A percentile compares a stretch with the other conserved stretches of the same genome.
phyloP scores from a whole-genome alignment of 1,284 basidiomycete genomes.

The Puccinia triticina region DNA sequence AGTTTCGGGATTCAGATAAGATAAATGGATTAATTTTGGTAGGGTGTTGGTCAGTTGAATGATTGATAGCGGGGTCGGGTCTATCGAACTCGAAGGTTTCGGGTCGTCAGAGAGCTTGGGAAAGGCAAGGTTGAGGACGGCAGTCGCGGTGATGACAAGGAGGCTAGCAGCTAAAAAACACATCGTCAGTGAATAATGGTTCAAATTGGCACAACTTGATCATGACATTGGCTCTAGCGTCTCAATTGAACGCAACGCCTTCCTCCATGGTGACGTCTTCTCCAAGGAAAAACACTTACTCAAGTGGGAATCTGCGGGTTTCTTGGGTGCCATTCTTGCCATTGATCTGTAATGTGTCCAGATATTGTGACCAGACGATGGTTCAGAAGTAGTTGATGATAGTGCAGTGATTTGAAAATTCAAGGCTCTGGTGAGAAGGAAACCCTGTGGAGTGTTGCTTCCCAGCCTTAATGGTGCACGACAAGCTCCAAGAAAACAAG shows the following conservation, averaged over 20 bases:
- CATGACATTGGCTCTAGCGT: neutral
- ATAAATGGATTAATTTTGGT: slow-evolving; percentile 47
- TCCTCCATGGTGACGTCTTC: neutral
- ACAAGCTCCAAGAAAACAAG: neutral
- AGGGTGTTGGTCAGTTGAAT: slow-evolving; percentile 25
- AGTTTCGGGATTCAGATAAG: slow-evolving; percentile 38
- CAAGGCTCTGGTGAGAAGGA: neutral
- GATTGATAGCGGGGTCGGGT: slow-evolving; percentile 11
- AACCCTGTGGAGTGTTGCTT: neutral
- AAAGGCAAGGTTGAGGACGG: slow-evolving; percentile 15
- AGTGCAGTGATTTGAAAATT: neutral
- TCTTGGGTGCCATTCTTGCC: neutral
- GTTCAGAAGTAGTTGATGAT: neutral
- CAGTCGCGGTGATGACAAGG: neutral
- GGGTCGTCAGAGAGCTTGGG: slow-evolving; percentile 27
- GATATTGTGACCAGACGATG: neutral
- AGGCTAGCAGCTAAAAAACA: slow-evolving; percentile 4
- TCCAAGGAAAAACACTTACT: neutral
- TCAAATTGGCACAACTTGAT: neutral
- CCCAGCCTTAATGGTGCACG: neutral
- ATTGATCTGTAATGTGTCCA: neutral
- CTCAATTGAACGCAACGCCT: neutral
- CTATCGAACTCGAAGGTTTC: slow-evolving; percentile 7
- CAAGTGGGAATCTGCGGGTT: neutral
- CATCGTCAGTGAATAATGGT: neutral